These are phyloP conservation scores for Fusarium cicatricum DNA, from an alignment of 2,329 filamentous ascomycete genomes.

Conservation along the genomic window DNA sequence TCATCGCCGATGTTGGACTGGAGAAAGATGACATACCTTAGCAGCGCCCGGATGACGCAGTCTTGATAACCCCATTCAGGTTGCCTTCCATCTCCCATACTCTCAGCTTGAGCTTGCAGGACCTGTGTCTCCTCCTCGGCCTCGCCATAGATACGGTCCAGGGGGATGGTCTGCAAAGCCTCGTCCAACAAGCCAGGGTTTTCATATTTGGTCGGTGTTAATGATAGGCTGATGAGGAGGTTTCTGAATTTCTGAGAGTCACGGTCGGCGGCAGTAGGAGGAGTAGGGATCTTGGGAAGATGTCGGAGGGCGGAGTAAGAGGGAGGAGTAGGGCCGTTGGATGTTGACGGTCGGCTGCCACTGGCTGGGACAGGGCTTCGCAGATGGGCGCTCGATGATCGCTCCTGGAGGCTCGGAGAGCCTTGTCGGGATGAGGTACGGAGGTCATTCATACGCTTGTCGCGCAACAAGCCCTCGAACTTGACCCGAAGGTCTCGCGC, in stretches of 20 bases:
- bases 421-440: slow-evolving; percentile 61
- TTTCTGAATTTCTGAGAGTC: slow-evolving; percentile 80
- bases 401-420: slow-evolving; percentile 63
- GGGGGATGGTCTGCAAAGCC: slow-evolving; percentile 83
- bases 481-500: slow-evolving; percentile 81
- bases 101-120: slow-evolving; percentile 85
- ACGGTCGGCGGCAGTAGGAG: slow-evolving; percentile 71
- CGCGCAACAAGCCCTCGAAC: slow-evolving; percentile 87
- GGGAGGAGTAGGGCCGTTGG: slow-evolving; percentile 54
- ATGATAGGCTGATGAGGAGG: slow-evolving; percentile 83
- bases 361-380: slow-evolving; percentile 50
- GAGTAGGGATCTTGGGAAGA: slow-evolving; percentile 69
- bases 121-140: slow-evolving; percentile 94
- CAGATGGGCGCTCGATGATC: slow-evolving; percentile 59
- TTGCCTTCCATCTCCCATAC: slow-evolving; percentile 80
- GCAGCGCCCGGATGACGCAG: slow-evolving; percentile 87
- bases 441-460: slow-evolving; percentile 86
- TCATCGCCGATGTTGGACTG: not conserved
- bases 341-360: slow-evolving; percentile 57
- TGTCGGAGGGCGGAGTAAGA: slow-evolving; percentile 60
- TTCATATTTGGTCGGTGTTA: slow-evolving; percentile 93
- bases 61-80: slow-evolving; percentile 98
- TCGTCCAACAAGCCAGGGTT: slow-evolving; percentile 95
- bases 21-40: slow-evolving; percentile 67
- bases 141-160: slow-evolving; percentile 91